Evolutionary conservation across 768 basidiomycete species (phyloP).

Genomic region (Botryobasidium botryosum): DNA sequence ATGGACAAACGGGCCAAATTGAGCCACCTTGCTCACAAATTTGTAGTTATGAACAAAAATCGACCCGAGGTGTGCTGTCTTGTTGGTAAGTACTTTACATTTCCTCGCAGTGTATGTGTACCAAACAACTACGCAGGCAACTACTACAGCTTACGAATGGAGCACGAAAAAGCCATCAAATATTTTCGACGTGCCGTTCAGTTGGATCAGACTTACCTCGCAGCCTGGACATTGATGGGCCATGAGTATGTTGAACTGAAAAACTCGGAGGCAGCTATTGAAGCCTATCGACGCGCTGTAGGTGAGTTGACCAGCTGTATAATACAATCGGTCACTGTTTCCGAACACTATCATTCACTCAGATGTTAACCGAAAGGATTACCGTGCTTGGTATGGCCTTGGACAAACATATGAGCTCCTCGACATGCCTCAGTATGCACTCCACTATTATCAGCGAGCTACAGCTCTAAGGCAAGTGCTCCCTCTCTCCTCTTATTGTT

Average conservation of each 20-base stretch:
- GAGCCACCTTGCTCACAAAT: constrained; percentile 82
- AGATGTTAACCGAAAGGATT: constrained; percentile 96
- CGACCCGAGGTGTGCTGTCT: constrained; percentile 93
- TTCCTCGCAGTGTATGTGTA: neutral
- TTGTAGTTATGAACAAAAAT: constrained; percentile 75
- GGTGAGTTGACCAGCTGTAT: constrained; percentile 41
- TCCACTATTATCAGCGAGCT: constrained; percentile 93
- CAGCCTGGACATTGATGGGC: constrained; percentile 98
- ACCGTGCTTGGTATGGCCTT: constrained; percentile 95
- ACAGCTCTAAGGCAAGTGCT: constrained; percentile 62
- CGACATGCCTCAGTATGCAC: constrained; percentile 91
- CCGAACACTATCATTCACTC: constrained; percentile 3
- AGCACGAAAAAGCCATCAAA: constrained; percentile 90
- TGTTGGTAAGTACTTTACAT: constrained; percentile 44
- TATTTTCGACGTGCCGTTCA: constrained; percentile 93
- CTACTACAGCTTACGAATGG: constrained; percentile 82
- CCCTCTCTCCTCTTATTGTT: neutral
- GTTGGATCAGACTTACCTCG: constrained; percentile 83
- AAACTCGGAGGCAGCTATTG: constrained; percentile 96
- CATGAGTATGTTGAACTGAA: constrained; percentile 99
- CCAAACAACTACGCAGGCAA: constrained; percentile 44
- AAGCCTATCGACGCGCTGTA: constrained; percentile 89
- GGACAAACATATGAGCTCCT: constrained; percentile 95
- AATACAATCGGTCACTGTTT: neutral
- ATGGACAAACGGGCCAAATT: constrained; percentile 78